phyloP scores from a whole-genome alignment of 805 yeast genomes.

The Ogataea populi-albae region DNA sequence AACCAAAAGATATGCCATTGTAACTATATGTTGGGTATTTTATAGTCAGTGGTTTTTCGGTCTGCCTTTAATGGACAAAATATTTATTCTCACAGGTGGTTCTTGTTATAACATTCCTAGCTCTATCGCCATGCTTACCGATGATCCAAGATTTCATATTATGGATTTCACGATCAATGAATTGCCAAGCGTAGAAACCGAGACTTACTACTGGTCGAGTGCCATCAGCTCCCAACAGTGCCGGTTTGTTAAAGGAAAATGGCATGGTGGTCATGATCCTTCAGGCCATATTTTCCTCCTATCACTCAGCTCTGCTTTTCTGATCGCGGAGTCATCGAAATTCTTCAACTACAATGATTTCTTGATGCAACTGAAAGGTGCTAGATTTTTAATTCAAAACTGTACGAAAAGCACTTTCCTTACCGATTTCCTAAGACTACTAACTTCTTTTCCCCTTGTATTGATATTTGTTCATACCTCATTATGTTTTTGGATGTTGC shows the following conservation, averaged over 20 bases:
- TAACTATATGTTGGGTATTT: slow-evolving; percentile 78
- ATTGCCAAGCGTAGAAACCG: slow-evolving; percentile 4
- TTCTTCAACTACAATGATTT: slow-evolving; percentile 18
- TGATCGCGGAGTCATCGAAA: slow-evolving; percentile 57
- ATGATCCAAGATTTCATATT: slow-evolving; percentile 2
- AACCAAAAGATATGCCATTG: slow-evolving; percentile 43
- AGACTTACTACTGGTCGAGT: slow-evolving; percentile 18
- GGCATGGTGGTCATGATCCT: slow-evolving; percentile 93
- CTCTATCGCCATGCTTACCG: not conserved
- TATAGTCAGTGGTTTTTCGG: slow-evolving; percentile 90
- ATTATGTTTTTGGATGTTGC: slow-evolving; percentile 84
- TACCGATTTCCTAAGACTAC: slow-evolving; percentile 1
- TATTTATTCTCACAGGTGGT: slow-evolving; percentile 83
- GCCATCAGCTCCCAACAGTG: slow-evolving; percentile 41
- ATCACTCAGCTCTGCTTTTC: slow-evolving; percentile 59
- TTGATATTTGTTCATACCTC: slow-evolving; percentile 35
- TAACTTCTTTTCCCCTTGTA: slow-evolving; percentile 25
- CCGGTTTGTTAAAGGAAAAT: slow-evolving; percentile 58
- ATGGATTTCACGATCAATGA: slow-evolving; percentile 16
- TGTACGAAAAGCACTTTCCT: slow-evolving; percentile 1
- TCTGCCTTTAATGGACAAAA: slow-evolving; percentile 81
- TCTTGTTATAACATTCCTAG: slow-evolving; percentile 45
- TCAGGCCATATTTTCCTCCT: slow-evolving; percentile 88
- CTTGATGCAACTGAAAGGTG: slow-evolving; percentile 5
- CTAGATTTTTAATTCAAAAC: slow-evolving; percentile 2